These are phyloP conservation scores for Aspergillus japonicus DNA, from an alignment of 2,329 filamentous ascomycete genomes.

Conservation along the genomic window DNA sequence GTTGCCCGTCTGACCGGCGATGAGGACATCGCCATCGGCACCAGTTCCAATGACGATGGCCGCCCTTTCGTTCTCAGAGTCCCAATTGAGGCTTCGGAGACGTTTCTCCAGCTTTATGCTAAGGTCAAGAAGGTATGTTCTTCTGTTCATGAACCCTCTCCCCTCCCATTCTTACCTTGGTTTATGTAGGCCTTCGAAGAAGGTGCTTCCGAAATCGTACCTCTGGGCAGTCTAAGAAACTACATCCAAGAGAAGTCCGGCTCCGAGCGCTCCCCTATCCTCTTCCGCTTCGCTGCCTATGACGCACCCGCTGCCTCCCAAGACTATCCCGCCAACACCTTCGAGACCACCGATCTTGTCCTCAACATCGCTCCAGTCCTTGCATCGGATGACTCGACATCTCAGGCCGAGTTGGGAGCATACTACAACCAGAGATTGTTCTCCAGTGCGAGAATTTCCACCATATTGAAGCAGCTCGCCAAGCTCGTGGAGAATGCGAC, in stretches of 20 bases:
- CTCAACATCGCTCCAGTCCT: slow-evolving; percentile 37
- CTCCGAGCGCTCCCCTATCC: slow-evolving; percentile 38
- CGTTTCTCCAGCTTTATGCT: slow-evolving; percentile 41
- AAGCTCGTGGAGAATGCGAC: slow-evolving; percentile 44
- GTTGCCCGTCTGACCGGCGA: slow-evolving; percentile 49
- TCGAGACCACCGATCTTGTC: slow-evolving; percentile 46
- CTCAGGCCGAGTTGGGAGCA: slow-evolving; percentile 36
- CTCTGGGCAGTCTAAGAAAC: slow-evolving; percentile 40
- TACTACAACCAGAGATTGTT: slow-evolving; percentile 49
- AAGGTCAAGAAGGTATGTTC: slow-evolving; percentile 41
- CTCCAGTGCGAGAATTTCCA: slow-evolving; percentile 46
- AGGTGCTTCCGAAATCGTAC: slow-evolving; percentile 44
- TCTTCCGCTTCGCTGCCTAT: slow-evolving; percentile 51
- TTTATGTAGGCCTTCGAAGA: slow-evolving; percentile 38
- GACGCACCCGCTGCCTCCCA: slow-evolving; percentile 44
- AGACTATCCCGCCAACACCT: slow-evolving; percentile 44
- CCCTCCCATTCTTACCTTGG: slow-evolving; percentile 6
- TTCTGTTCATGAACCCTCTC: not conserved
- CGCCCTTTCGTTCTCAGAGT: slow-evolving; percentile 48
- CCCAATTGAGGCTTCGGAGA: slow-evolving; percentile 41
- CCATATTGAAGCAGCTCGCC: slow-evolving; percentile 45
- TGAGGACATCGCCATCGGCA: slow-evolving; percentile 50
- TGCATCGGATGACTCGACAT: slow-evolving; percentile 21
- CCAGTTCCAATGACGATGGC: slow-evolving; percentile 44
- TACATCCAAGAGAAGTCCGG: slow-evolving; percentile 44